phyloP scores from a whole-genome alignment of 139 green algal genomes.

The Zygnema circumcarinatum region DNA sequence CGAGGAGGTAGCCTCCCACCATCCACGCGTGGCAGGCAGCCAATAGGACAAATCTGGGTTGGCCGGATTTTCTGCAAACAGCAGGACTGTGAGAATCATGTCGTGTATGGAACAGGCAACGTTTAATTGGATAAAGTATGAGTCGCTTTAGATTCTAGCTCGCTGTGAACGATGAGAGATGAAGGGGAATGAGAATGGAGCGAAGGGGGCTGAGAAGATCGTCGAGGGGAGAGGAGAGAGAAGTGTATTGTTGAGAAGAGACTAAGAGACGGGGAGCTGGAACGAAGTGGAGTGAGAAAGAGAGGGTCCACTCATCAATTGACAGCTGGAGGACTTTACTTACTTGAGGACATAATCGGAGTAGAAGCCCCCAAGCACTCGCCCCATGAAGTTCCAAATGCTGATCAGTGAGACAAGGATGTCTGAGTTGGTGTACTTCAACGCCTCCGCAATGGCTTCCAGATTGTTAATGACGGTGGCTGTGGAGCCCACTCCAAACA shows the following conservation, averaged over 20 bases:
- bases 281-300: not conserved
- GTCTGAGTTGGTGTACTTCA: slow-evolving; percentile 28
- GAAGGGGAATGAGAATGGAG: not conserved
- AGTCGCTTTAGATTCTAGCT: too few species aligned
- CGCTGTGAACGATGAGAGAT: not conserved
- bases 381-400: slow-evolving; percentile 59
- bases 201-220: not conserved
- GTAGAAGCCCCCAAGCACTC: slow-evolving; percentile 17
- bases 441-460: slow-evolving; percentile 44
- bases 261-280: not conserved
- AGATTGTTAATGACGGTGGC: slow-evolving; percentile 85
- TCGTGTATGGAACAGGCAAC: not conserved
- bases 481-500: slow-evolving; percentile 67
- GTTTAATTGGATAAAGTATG: not conserved
- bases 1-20: slow-evolving; percentile 28
- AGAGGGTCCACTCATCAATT: not conserved
- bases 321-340: too few species aligned
- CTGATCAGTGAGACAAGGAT: slow-evolving; percentile 54
- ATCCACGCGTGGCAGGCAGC: slow-evolving; percentile 20
- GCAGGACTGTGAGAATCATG: too few species aligned
- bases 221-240: not conserved
- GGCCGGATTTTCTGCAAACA: not conserved
- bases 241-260: not conserved
- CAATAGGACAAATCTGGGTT: slow-evolving; percentile 10
- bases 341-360: not conserved